Evolutionary conservation across 352 stramenopile genomes (phyloP).

Genomic region (Globisporangium alternatum): DNA sequence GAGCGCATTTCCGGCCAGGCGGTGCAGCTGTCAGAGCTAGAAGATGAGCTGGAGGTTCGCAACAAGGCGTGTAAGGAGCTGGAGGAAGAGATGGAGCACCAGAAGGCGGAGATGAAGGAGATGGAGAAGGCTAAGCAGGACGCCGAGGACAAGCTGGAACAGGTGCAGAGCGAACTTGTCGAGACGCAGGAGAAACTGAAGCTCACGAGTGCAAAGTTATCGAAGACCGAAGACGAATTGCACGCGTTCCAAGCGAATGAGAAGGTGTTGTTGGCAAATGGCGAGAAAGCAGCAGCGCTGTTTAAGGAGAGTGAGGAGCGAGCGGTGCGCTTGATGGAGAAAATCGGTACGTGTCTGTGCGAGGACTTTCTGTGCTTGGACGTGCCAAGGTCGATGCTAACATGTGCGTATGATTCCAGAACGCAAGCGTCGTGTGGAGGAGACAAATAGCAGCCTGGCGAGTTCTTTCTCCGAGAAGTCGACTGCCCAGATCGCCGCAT

Average conservation of each 20-base stretch:
- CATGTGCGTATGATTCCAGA: slow-evolving; percentile 23
- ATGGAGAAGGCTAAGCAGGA: slow-evolving; percentile 47
- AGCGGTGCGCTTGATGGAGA: slow-evolving; percentile 38
- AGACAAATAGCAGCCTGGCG: slow-evolving; percentile 47
- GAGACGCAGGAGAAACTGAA: slow-evolving; percentile 35
- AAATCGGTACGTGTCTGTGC: slow-evolving; percentile 37
- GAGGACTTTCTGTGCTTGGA: neutral
- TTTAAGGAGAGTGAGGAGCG: slow-evolving; percentile 60
- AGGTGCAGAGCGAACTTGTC: slow-evolving; percentile 28
- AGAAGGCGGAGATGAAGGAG: slow-evolving; percentile 44
- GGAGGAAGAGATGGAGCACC: slow-evolving; percentile 54
- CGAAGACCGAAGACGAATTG: slow-evolving; percentile 29
- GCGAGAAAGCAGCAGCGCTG: slow-evolving; percentile 42
- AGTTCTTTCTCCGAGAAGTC: slow-evolving; percentile 42
- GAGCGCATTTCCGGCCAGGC: slow-evolving; percentile 69
- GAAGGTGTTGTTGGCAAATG: slow-evolving; percentile 47
- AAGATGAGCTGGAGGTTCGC: slow-evolving; percentile 78
- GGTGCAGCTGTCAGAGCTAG: slow-evolving; percentile 69
- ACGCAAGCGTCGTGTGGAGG: slow-evolving; percentile 41
- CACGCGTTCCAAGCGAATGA: slow-evolving; percentile 58
- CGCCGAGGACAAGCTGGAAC: slow-evolving; percentile 35
- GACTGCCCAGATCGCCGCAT: slow-evolving; percentile 37
- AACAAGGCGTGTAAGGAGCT: slow-evolving; percentile 64
- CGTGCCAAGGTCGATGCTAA: neutral
- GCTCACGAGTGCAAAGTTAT: slow-evolving; percentile 26